Conservation (phyloP, 1,284 basidiomycete genomes). For the Ganoderma multipileum region DNA sequence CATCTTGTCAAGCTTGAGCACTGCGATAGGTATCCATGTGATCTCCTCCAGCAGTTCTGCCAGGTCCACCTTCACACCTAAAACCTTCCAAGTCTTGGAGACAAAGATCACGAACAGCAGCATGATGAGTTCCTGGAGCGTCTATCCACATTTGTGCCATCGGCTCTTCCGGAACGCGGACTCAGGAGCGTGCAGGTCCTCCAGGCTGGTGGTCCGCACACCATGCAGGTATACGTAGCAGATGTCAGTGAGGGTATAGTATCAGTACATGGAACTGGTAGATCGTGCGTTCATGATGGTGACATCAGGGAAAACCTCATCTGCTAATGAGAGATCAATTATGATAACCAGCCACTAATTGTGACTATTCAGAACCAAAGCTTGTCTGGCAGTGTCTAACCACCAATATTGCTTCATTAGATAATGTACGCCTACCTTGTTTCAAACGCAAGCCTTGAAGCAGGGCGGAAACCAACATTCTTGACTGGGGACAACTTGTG, state of each 20-base stretch:
- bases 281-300: no score
- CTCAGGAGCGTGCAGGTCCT: background rate
- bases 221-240: conserved; percentile 1
- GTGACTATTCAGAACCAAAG: no score
- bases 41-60: background rate
- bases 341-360: no score
- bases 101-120: background rate
- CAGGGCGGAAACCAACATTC: no score
- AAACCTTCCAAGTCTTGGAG: background rate
- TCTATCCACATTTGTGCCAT: conserved; percentile 1
- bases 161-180: background rate
- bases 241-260: background rate
- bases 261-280: conserved; percentile 2
- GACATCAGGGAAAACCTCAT: no score
- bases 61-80: background rate
- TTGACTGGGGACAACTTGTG: no score
- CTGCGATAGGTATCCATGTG: background rate
- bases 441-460: no score
- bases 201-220: background rate
- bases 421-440: no score
- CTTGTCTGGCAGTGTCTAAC: no score
- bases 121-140: conserved; percentile 5
- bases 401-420: no score
- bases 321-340: no score
- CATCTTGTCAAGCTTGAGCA: background rate